These are phyloP conservation scores for Mitragyna speciosa DNA, from an alignment of 257 asterid genomes.

Conservation along the genomic window DNA sequence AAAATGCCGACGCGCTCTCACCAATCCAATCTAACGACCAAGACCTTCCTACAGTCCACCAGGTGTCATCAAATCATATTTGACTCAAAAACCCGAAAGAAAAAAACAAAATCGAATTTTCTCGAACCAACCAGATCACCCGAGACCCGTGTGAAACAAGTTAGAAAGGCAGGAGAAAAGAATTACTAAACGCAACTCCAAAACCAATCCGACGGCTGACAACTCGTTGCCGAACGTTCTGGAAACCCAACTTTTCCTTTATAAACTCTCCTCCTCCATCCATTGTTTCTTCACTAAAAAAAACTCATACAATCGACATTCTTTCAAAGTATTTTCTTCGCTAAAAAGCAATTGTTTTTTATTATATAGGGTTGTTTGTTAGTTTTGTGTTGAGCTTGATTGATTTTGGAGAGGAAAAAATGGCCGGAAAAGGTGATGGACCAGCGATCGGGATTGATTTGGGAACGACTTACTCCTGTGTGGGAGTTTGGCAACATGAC, in stretches of 20 bases:
- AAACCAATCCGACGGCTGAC: slow-evolving; percentile 11
- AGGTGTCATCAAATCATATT: not conserved
- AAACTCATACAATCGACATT: too few species aligned
- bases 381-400: not conserved
- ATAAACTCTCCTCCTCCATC: not conserved
- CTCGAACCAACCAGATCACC: slow-evolving; percentile 20
- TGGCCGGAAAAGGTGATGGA: slow-evolving; percentile 31
- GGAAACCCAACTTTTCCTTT: slow-evolving; percentile 11
- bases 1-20: not conserved
- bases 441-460: slow-evolving; percentile 36
- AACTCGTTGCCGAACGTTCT: slow-evolving; percentile 20
- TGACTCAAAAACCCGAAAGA: not conserved
- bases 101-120: slow-evolving; percentile 1
- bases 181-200: not conserved
- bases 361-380: too few species aligned
- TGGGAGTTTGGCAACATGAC: slow-evolving; percentile 41
- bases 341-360: not conserved
- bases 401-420: not conserved
- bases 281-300: not conserved
- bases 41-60: not conserved
- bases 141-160: not conserved
- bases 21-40: not conserved
- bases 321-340: not conserved
- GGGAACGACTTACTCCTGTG: slow-evolving; percentile 36
- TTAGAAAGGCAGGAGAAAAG: not conserved